Conservation (phyloP, 495 filamentous ascomycete species). For the Podospora pseudocomata region DNA sequence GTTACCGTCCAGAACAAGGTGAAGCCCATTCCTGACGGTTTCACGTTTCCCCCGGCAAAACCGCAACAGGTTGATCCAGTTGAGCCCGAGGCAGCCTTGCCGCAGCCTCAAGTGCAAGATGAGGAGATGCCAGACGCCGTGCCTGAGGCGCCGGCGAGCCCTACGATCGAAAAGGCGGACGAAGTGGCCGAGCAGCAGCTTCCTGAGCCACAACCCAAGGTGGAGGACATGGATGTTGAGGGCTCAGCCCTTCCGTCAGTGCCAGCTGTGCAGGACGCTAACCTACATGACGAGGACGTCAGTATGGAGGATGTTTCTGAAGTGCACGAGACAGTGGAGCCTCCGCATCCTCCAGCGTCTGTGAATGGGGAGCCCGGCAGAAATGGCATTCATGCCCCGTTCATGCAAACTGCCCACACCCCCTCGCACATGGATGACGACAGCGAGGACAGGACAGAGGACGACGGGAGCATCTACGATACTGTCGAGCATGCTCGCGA, state of each 20-base stretch:
- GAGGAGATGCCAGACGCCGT: slow-evolving; percentile 17
- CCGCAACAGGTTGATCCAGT: slow-evolving; percentile 7
- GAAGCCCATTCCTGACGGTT: slow-evolving; percentile 21
- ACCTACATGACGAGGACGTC: slow-evolving; percentile 28
- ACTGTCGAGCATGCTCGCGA: slow-evolving; percentile 44
- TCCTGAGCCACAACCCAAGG: slow-evolving; percentile 33
- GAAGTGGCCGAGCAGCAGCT: slow-evolving; percentile 16
- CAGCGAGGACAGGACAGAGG: slow-evolving; percentile 58
- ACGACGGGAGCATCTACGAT: slow-evolving; percentile 55
- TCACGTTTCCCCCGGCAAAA: slow-evolving; percentile 24
- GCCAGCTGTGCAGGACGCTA: slow-evolving; percentile 27
- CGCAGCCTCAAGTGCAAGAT: background rate
- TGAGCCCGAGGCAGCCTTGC: background rate
- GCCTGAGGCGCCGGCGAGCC: slow-evolving; percentile 28
- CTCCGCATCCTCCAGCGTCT: slow-evolving; percentile 49
- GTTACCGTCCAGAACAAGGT: background rate
- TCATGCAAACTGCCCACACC: slow-evolving; percentile 19
- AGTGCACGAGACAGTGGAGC: slow-evolving; percentile 33
- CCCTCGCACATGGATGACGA: slow-evolving; percentile 33
- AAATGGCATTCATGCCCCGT: slow-evolving; percentile 15
- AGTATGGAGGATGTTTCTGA: slow-evolving; percentile 47
- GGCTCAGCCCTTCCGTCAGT: slow-evolving; percentile 30
- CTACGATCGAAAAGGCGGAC: slow-evolving; percentile 31
- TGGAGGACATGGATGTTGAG: slow-evolving; percentile 41
- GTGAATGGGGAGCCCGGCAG: background rate